Evolutionary conservation across 306 rosid species (phyloP).

Genomic region (Dryas drummondii): DNA sequence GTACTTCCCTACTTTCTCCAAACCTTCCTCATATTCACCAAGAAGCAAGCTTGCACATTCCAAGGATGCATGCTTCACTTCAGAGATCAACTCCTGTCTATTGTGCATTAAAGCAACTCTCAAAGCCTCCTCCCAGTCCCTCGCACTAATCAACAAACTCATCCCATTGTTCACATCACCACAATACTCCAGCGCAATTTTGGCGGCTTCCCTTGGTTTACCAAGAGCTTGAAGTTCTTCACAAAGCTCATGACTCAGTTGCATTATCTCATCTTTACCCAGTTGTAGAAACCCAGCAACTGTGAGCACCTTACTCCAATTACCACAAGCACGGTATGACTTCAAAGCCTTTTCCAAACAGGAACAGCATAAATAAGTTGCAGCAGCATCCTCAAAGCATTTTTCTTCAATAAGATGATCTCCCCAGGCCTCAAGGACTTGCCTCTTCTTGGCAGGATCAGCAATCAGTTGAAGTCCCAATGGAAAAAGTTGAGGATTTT

Average conservation of each 20-base stretch:
- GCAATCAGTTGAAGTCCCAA: slow-evolving; percentile 80
- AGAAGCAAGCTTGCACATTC: slow-evolving; percentile 74
- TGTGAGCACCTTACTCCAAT: slow-evolving; percentile 85
- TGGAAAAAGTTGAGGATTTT: slow-evolving; percentile 79
- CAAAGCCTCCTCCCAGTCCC: slow-evolving; percentile 88
- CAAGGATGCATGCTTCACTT: slow-evolving; percentile 64
- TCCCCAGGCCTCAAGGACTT: slow-evolving; percentile 94
- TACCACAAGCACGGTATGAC: slow-evolving; percentile 69
- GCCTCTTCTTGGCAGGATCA: slow-evolving; percentile 61
- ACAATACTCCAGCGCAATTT: slow-evolving; percentile 83
- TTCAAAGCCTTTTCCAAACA: slow-evolving; percentile 82
- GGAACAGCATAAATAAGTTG: slow-evolving; percentile 74
- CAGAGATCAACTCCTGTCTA: slow-evolving; percentile 62
- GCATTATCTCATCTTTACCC: slow-evolving; percentile 62
- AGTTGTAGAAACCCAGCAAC: slow-evolving; percentile 79
- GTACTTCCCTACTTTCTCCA: slow-evolving; percentile 95
- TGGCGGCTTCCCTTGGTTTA: slow-evolving; percentile 92
- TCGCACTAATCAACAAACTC: slow-evolving; percentile 58
- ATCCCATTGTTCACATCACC: slow-evolving; percentile 58
- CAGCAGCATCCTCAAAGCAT: slow-evolving; percentile 80
- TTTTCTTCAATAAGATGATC: slow-evolving; percentile 76
- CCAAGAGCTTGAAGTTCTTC: slow-evolving; percentile 99
- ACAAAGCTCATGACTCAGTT: slow-evolving; percentile 79
- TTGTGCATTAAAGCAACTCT: slow-evolving; percentile 74
- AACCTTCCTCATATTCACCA: slow-evolving; percentile 79